Percentiles rank a stretch among this genome's conserved stretches.
These are phyloP conservation scores for Cryphonectria carpinicola DNA, from an alignment of 2,329 filamentous ascomycete species.

Conservation along the genomic window DNA sequence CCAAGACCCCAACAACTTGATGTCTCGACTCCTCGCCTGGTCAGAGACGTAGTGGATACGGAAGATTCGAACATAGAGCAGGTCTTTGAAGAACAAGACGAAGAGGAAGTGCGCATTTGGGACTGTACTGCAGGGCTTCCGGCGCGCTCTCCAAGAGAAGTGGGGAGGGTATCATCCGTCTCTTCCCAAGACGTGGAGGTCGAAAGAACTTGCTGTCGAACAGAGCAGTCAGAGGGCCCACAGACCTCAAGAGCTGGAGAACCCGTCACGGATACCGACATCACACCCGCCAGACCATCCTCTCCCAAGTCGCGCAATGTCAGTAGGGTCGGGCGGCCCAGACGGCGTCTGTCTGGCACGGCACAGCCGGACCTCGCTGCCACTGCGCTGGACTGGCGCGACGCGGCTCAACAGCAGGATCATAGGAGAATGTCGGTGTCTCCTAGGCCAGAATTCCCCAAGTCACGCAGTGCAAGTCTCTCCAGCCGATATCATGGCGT, in stretches of 20 bases:
- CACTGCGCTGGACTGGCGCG: background rate
- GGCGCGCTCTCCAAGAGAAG: background rate
- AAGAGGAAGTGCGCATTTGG: background rate
- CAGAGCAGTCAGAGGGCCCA: background rate
- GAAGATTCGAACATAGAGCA: background rate
- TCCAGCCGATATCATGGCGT: background rate
- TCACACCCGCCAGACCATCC: slow-evolving; percentile 11
- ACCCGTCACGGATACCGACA: background rate
- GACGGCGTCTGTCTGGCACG: slow-evolving; percentile 8
- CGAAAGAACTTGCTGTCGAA: background rate
- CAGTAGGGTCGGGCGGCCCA: slow-evolving; percentile 13
- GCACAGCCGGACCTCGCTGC: slow-evolving; percentile 3
- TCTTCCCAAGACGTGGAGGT: background rate
- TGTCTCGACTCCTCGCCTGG: slow-evolving; percentile 30
- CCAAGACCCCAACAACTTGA: slow-evolving; percentile 38
- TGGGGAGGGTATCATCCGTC: background rate
- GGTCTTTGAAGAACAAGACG: background rate
- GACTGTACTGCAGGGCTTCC: background rate
- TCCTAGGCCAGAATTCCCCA: slow-evolving; percentile 38
- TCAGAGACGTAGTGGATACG: slow-evolving; percentile 20
- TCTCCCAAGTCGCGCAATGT: slow-evolving; percentile 25
- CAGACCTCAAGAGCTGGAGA: background rate
- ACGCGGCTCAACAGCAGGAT: background rate
- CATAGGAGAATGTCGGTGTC: background rate
- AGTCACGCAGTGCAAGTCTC: slow-evolving; percentile 43